Base-by-base conservation (phyloP, 1,284 basidiomycete species). In the Ustilago cynodontis region DNA sequence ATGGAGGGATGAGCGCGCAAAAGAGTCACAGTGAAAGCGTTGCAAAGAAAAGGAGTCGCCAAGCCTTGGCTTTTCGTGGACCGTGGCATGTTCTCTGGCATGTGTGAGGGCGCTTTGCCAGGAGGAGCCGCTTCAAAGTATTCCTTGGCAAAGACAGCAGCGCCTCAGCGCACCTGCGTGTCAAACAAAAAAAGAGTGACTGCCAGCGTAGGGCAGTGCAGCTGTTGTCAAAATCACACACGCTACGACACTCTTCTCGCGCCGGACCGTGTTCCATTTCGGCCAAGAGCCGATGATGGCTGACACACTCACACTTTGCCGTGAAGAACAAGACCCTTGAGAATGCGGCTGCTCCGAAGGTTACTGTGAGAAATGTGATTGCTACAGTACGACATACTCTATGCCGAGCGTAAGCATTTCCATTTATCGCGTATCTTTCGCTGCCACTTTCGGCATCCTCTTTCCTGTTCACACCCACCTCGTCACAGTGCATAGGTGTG, bases 351-450 rank as follows among this genome's bases (percentile, higher is more conserved):
- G 31, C 31, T 33, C 31, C 31, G 31, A 33, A 33, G 31, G 45
- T 49, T 49, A 49, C 45, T 28, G 26, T 28, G 26, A 28, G 22
- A 49, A 49, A 37, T 37, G 35, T 37, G 35, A 11, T 37, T 49
- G 45, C 35, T 49, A 49, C 24, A 24, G n/a, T n/a, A n/a, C n/a
- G n/a, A n/a, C n/a, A n/a, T n/a, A n/a, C n/a, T n/a, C n/a, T 49
- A 24, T 49, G 45, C 45, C 45, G 45, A 49, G 24, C 45, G 24
- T 49, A 49, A 49, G 45, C 45, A 26, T 26, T 49, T 49, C 26
- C 43, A 45, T 22, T n/a, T n/a, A n/a, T n/a, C 43, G 20, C 11
- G 18, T 22, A 22, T 45, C 31, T 33, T 11, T 33, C 11, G 6
- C 11, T 33, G 11, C 31, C 31, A n/a, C 31, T 33, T 33, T 45